Percentiles rank a stretch among this genome's conserved stretches.
phyloP scores from a whole-genome alignment of 805 yeast species.

The Barnettozyma californica region DNA sequence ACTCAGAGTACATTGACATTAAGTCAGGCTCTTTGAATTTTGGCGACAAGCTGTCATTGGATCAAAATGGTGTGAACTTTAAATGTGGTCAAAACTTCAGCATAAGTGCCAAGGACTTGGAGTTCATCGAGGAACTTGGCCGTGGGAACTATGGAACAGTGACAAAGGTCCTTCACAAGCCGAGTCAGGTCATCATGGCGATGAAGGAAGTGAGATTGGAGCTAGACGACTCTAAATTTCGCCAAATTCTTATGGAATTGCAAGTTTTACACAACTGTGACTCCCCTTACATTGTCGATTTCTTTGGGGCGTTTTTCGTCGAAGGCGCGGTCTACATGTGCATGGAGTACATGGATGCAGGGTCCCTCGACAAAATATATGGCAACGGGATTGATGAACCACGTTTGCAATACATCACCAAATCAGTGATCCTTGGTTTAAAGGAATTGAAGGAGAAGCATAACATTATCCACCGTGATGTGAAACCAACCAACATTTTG shows the following conservation, averaged over 20 bases:
- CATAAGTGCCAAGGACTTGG: slow-evolving; percentile 79
- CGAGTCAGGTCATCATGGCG: slow-evolving; percentile 90
- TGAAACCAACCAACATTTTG: slow-evolving; percentile 90
- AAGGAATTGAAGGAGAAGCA: slow-evolving; percentile 82
- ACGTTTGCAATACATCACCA: slow-evolving; percentile 73
- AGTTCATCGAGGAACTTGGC: slow-evolving; percentile 83
- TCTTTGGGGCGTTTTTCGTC: slow-evolving; percentile 94
- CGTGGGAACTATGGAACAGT: slow-evolving; percentile 97
- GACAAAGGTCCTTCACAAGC: slow-evolving; percentile 85
- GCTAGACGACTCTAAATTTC: slow-evolving; percentile 86
- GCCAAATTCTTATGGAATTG: slow-evolving; percentile 93
- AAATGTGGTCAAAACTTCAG: slow-evolving; percentile 82
- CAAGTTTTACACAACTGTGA: slow-evolving; percentile 90
- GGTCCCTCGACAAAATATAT: slow-evolving; percentile 84
- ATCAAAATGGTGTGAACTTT: slow-evolving; percentile 89
- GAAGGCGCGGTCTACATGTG: slow-evolving; percentile 99
- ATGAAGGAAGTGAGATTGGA: slow-evolving; percentile 95
- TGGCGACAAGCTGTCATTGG: slow-evolving; percentile 88
- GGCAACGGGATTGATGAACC: slow-evolving; percentile 71
- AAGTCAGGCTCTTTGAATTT: slow-evolving; percentile 89
- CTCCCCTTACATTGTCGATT: slow-evolving; percentile 89
- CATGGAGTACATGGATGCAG: slow-evolving; percentile 97
- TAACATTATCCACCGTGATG: slow-evolving; percentile 93
- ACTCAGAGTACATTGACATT: slow-evolving; percentile 83
- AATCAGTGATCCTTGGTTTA: slow-evolving; percentile 74